A percentile compares a stretch with the other conserved stretches of the same genome.
phyloP scores from a whole-genome alignment of 2,329 filamentous ascomycete species.

The Aaosphaeria pasadenensis region DNA sequence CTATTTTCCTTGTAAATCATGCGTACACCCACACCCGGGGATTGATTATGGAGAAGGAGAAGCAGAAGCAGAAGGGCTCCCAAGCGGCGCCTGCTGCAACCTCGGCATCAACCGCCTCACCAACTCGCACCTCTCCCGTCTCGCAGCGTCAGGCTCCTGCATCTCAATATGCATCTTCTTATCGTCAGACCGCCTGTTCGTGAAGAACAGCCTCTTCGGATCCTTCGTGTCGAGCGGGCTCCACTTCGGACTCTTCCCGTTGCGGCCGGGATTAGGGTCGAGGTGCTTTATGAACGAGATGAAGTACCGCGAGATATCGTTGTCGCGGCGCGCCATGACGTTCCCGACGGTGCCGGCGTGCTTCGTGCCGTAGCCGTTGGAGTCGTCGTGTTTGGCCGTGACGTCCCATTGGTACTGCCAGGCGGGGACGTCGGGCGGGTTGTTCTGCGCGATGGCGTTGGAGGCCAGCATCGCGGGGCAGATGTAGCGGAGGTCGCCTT shows the following conservation, averaged over 20 bases:
- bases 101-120: not conserved
- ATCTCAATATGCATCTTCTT: slow-evolving; percentile 2
- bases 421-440: slow-evolving; percentile 19
- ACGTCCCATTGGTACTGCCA: slow-evolving; percentile 36
- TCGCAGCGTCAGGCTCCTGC: not conserved
- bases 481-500: slow-evolving; percentile 34
- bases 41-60: too few relatives aligned
- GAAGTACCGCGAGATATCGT: slow-evolving; percentile 30
- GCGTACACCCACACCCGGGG: too few relatives aligned
- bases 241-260: slow-evolving; percentile 16
- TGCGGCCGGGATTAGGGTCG: slow-evolving; percentile 25
- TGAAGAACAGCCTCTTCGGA: slow-evolving; percentile 25
- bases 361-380: slow-evolving; percentile 31
- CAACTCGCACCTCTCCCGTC: not conserved
- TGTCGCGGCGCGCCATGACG: slow-evolving; percentile 26
- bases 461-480: slow-evolving; percentile 30
- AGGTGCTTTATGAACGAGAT: slow-evolving; percentile 31
- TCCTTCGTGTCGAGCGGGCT: slow-evolving; percentile 15
- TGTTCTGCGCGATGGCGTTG: slow-evolving; percentile 28
- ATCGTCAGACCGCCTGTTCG: slow-evolving; percentile 24
- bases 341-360: slow-evolving; percentile 31
- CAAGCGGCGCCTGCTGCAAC: not conserved
- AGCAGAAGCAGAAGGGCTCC: too few relatives aligned
- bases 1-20: too few relatives aligned
- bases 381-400: slow-evolving; percentile 25